A percentile compares a stretch with the other conserved stretches of the same genome.
These are phyloP conservation scores for Pyronema omphalodes DNA, from an alignment of 495 filamentous ascomycete genomes.

Conservation along the genomic window DNA sequence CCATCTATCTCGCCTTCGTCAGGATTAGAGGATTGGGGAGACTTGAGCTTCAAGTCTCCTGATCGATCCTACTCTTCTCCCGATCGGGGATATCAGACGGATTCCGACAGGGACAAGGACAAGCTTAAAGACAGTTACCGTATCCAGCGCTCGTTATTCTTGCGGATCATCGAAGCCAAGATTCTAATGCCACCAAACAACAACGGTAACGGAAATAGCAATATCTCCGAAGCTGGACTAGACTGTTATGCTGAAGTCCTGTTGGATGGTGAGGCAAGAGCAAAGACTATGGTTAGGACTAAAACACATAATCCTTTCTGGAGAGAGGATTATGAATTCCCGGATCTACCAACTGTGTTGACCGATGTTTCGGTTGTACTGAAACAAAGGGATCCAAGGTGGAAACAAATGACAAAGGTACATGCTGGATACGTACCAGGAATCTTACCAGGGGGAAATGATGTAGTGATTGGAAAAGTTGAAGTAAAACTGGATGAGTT, in stretches of 20 bases:
- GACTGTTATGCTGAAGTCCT: conserved; percentile 85
- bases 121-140: conserved; percentile 28
- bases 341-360: conserved; percentile 61
- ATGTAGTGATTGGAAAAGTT: conserved; percentile 51
- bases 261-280: conserved; percentile 73
- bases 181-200: conserved; percentile 23
- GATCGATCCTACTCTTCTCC: too few relatives aligned
- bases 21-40: too few relatives aligned
- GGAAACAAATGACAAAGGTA: conserved; percentile 15
- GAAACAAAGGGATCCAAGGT: conserved; percentile 43
- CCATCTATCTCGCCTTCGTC: conserved; percentile 8
- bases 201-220: not conserved
- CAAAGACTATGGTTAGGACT: conserved; percentile 63
- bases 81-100: too few relatives aligned
- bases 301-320: conserved; percentile 80
- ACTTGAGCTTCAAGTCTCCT: too few relatives aligned
- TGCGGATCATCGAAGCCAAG: conserved; percentile 42
- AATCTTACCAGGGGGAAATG: conserved; percentile 25
- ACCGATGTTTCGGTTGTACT: conserved; percentile 66
- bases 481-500: conserved; percentile 74
- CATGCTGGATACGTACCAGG: conserved; percentile 15
- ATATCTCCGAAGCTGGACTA: not conserved
- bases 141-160: conserved; percentile 38
- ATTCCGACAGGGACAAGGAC: too few relatives aligned
- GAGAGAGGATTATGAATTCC: conserved; percentile 80